Evolutionary conservation across 2,329 filamentous ascomycete genomes (phyloP).

Genomic region (Rhynchosporium secalis): DNA sequence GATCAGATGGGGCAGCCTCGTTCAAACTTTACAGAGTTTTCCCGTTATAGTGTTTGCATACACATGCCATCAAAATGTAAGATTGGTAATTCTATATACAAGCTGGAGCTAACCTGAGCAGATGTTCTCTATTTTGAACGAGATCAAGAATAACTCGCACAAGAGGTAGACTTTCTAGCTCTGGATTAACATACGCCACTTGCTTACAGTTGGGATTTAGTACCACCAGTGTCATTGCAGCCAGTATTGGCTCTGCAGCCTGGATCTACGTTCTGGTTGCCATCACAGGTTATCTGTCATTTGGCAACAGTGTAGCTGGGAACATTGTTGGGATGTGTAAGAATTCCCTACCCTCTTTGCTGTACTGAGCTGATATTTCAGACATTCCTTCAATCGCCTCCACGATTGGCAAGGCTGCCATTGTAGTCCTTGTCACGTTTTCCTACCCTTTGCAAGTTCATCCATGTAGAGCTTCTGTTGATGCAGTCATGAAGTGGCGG

Average conservation of each 20-base stretch:
- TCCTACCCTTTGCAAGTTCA: slow-evolving; percentile 95
- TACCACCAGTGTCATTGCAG: slow-evolving; percentile 74
- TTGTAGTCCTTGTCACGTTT: slow-evolving; percentile 94
- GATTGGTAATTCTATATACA: slow-evolving; percentile 32
- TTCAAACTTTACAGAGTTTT: slow-evolving; percentile 79
- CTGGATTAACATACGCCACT: neutral
- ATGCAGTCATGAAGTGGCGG: slow-evolving; percentile 92
- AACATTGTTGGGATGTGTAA: slow-evolving; percentile 94
- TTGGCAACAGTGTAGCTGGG: slow-evolving; percentile 83
- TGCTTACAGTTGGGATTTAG: slow-evolving; percentile 43
- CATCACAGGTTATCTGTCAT: slow-evolving; percentile 93
- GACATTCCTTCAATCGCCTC: slow-evolving; percentile 75
- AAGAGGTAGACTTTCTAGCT: slow-evolving; percentile 40
- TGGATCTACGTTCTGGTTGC: slow-evolving; percentile 87
- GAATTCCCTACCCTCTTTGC: slow-evolving; percentile 39
- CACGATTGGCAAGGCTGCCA: slow-evolving; percentile 91
- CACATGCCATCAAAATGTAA: slow-evolving; percentile 95
- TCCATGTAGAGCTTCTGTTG: slow-evolving; percentile 90
- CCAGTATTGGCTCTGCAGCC: slow-evolving; percentile 87
- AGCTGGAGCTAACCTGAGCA: slow-evolving; percentile 41
- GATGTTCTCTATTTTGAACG: slow-evolving; percentile 99
- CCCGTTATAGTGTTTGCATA: slow-evolving; percentile 99
- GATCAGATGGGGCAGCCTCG: slow-evolving; percentile 75
- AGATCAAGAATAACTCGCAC: slow-evolving; percentile 83
- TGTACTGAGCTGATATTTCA: slow-evolving; percentile 34